phyloP scores from a whole-genome alignment of 2,329 filamentous ascomycete species.

The Nannizziopsis arthrosporioides region DNA sequence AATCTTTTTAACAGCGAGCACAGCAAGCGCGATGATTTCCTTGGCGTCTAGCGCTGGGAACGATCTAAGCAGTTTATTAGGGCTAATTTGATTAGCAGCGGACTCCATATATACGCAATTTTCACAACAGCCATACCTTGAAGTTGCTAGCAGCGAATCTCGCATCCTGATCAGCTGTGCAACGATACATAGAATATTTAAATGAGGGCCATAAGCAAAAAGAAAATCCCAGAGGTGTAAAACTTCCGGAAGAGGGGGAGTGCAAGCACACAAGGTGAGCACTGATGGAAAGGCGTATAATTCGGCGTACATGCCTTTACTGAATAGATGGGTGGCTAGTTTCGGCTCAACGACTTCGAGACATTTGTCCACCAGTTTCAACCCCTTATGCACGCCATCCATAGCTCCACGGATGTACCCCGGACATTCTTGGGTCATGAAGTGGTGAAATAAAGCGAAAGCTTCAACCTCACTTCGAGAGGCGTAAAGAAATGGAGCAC shows the following conservation, averaged over 20 bases:
- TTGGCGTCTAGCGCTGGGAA: conserved; percentile 76
- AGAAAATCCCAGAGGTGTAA: conserved; percentile 92
- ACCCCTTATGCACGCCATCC: conserved; percentile 89
- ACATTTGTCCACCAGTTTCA: conserved; percentile 84
- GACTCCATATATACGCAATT: conserved; percentile 10
- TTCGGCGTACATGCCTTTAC: conserved; percentile 79
- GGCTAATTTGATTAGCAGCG: conserved; percentile 42
- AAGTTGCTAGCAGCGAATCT: conserved; percentile 68
- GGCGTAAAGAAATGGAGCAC: conserved; percentile 88
- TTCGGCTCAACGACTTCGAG: conserved; percentile 84
- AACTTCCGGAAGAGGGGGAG: conserved; percentile 86
- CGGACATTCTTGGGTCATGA: conserved; percentile 78
- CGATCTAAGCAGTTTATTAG: conserved; percentile 80
- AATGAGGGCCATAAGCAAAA: conserved; percentile 85
- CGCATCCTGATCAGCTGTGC: conserved; percentile 84
- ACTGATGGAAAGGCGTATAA: conserved; percentile 96
- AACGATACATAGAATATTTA: conserved; percentile 94
- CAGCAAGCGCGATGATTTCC: conserved; percentile 70
- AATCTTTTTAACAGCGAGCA: conserved; percentile 79
- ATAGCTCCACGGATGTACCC: conserved; percentile 92
- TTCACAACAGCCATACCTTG: conserved; percentile 51
- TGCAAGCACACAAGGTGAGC: conserved; percentile 87
- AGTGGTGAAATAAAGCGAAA: conserved; percentile 77
- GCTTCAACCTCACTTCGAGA: conserved; percentile 91
- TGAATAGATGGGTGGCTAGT: conserved; percentile 68